These are phyloP conservation scores for Coemansia sp. DNA, from an alignment of 192 early-diverging fungal genomes.

Conservation along the genomic window DNA sequence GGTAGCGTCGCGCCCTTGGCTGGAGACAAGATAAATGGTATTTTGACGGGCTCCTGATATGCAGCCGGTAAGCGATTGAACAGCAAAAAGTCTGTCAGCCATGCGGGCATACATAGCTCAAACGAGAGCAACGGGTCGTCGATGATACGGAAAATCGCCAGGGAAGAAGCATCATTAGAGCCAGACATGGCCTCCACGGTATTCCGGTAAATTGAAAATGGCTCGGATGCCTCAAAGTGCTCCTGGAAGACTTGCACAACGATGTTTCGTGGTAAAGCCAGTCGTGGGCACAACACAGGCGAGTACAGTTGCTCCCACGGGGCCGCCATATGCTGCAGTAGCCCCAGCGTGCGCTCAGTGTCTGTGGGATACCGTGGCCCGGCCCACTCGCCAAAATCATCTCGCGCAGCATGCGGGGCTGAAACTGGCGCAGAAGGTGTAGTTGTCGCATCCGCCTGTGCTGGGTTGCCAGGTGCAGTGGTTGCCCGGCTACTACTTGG, in stretches of 20 bases:
- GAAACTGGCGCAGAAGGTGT: not conserved
- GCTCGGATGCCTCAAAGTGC: constrained; percentile 31
- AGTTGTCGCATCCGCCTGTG: not conserved
- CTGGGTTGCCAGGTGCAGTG: constrained; percentile 13
- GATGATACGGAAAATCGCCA: constrained; percentile 29
- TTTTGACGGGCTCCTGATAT: constrained; percentile 74
- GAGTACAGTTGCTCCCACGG: constrained; percentile 53
- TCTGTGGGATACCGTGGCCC: constrained; percentile 46
- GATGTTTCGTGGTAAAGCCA: constrained; percentile 40
- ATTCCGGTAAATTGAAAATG: constrained; percentile 40
- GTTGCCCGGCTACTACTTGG: constrained; percentile 13
- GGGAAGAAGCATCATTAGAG: not conserved
- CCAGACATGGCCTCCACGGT: constrained; percentile 18
- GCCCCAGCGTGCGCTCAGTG: constrained; percentile 45
- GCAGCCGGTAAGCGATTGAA: constrained; percentile 65
- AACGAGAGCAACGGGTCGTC: constrained; percentile 55
- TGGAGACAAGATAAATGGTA: constrained; percentile 80
- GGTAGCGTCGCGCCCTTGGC: constrained; percentile 52
- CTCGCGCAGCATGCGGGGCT: not conserved
- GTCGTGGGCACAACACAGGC: constrained; percentile 45
- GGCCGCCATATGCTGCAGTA: constrained; percentile 27
- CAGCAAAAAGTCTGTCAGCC: constrained; percentile 84
- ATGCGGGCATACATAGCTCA: constrained; percentile 74
- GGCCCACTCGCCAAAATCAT: constrained; percentile 28
- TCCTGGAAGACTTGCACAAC: constrained; percentile 32